phyloP scores from a whole-genome alignment of 73 alveolate species.

The Loxodes magnus region DNA sequence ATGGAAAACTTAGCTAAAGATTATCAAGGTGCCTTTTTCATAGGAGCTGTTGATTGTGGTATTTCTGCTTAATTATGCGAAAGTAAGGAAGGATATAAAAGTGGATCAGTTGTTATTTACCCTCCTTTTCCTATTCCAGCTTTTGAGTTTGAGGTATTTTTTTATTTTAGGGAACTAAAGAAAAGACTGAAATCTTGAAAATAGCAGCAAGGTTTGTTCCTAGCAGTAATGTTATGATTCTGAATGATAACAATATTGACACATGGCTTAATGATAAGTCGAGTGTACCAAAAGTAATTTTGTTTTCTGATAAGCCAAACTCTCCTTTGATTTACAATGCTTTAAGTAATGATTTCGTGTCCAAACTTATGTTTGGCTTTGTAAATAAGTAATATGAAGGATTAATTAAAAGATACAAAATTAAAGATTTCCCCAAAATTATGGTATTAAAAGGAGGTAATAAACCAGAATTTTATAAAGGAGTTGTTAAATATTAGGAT shows the following conservation, averaged over 20 bases:
- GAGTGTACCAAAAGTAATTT: slow-evolving; percentile 83
- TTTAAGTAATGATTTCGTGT: slow-evolving; percentile 70
- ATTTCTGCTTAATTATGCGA: slow-evolving; percentile 63
- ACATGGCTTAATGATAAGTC: slow-evolving; percentile 77
- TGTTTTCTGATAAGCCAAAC: slow-evolving; percentile 87
- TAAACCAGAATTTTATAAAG: slow-evolving; percentile 75
- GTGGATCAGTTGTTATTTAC: slow-evolving; percentile 76
- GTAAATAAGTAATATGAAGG: slow-evolving; percentile 66
- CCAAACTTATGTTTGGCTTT: slow-evolving; percentile 85
- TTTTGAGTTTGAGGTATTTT: too few relatives aligned
- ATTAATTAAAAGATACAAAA: slow-evolving; percentile 69
- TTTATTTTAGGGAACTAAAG: slow-evolving; percentile 18
- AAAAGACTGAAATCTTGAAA: slow-evolving; percentile 36
- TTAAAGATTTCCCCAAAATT: slow-evolving; percentile 75
- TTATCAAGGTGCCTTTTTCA: slow-evolving; percentile 85
- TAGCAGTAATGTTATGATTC: slow-evolving; percentile 58
- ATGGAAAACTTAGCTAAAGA: slow-evolving; percentile 78
- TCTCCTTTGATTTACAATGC: slow-evolving; percentile 84
- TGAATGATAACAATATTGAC: slow-evolving; percentile 69
- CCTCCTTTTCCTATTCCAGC: slow-evolving; percentile 97
- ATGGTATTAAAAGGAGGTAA: slow-evolving; percentile 62
- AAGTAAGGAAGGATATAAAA: slow-evolving; percentile 67
- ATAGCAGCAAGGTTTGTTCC: slow-evolving; percentile 56
- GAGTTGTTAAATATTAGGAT: slow-evolving; percentile 32
- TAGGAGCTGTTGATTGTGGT: slow-evolving; percentile 87